Percentiles rank a stretch among this genome's conserved stretches.
Evolutionary conservation across 2,329 filamentous ascomycete genomes (phyloP).

Genomic region (Cladosporium phlei): DNA sequence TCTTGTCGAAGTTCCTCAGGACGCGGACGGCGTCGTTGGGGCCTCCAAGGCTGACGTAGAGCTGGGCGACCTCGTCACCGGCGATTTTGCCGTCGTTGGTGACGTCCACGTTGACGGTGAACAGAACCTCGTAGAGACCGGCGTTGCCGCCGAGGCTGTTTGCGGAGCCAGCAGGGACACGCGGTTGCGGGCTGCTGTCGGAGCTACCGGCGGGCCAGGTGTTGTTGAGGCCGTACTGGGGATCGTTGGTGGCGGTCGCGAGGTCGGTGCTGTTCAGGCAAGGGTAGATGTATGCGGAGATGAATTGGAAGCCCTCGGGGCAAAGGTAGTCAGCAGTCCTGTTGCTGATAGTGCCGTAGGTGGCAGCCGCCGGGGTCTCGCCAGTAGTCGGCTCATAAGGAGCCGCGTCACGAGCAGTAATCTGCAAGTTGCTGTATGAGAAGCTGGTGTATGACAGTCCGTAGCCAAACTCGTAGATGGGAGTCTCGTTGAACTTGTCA

Average conservation of each 20-base stretch:
- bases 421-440: slow-evolving; percentile 62
- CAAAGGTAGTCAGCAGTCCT: slow-evolving; percentile 63
- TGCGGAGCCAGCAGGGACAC: slow-evolving; percentile 52
- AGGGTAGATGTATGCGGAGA: slow-evolving; percentile 63
- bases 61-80: slow-evolving; percentile 69
- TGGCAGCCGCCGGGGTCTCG: slow-evolving; percentile 58
- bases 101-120: slow-evolving; percentile 62
- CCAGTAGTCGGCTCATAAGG: slow-evolving; percentile 59
- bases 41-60: slow-evolving; percentile 75
- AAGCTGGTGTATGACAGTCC: slow-evolving; percentile 80
- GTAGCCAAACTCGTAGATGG: slow-evolving; percentile 76
- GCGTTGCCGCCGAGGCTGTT: slow-evolving; percentile 60
- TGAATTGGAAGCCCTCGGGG: slow-evolving; percentile 53
- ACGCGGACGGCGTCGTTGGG: slow-evolving; percentile 61
- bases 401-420: slow-evolving; percentile 48
- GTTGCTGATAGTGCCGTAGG: slow-evolving; percentile 60
- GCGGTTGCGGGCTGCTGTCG: slow-evolving; percentile 55
- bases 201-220: slow-evolving; percentile 55
- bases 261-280: slow-evolving; percentile 63
- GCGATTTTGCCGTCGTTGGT: slow-evolving; percentile 63
- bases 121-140: slow-evolving; percentile 63
- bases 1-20: slow-evolving; percentile 76
- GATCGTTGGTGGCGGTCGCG: slow-evolving; percentile 52
- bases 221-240: slow-evolving; percentile 59
- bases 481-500: slow-evolving; percentile 60